Base-by-base conservation (phyloP, 2,329 filamentous ascomycete genomes). In the Chaetomiaceae sp. region DNA sequence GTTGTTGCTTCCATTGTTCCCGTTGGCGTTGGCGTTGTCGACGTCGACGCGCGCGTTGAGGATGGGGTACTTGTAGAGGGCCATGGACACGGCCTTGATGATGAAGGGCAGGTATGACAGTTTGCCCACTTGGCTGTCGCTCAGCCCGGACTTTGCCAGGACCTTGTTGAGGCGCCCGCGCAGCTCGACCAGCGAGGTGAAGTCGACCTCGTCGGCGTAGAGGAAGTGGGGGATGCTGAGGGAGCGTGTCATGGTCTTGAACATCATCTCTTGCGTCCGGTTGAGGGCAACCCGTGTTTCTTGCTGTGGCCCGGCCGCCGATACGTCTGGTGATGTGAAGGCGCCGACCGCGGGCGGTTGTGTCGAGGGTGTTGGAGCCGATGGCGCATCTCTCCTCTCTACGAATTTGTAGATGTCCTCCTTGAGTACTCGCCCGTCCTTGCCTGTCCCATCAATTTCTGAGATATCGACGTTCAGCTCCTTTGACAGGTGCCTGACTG, bases 191-290 rank as follows among this genome's bases (percentile, higher is more conserved):
- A 99, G 80, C 36, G 80, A 76, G 39, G 87, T 85, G 69, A 96
- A 86, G 72, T 95, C 88, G 46, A 96, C 77, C 67, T 92, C 89
- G 71, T 96, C 91, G 36, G 90, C 87, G 73, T 95, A 99, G 56
- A 97, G 82, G 72, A 99, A 96, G 72, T 97, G 94, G 0, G 94
- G 94, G 63, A 96, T 97, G 47, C 73, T 82, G 59, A 99, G 80
- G 2, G 92, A 96, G 54, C 84, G 84, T 14, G 92, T 96, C 94
- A 99, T 99, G 56, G 85, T 81, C 75, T 95, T 96, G 83, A 96
- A 97, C 94, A 99, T 99, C 67, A 90, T 87, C 34, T 82, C 79
- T 72, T 97, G 92, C 14, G 89, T 87, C 34, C 85, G 85, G 12
- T 89, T 89, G 57, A 99, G 76, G 53, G 81, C 75, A 29, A 86